Base-by-base conservation (phyloP, 495 filamentous ascomycete species). In the Chlorociboria aeruginascens region DNA sequence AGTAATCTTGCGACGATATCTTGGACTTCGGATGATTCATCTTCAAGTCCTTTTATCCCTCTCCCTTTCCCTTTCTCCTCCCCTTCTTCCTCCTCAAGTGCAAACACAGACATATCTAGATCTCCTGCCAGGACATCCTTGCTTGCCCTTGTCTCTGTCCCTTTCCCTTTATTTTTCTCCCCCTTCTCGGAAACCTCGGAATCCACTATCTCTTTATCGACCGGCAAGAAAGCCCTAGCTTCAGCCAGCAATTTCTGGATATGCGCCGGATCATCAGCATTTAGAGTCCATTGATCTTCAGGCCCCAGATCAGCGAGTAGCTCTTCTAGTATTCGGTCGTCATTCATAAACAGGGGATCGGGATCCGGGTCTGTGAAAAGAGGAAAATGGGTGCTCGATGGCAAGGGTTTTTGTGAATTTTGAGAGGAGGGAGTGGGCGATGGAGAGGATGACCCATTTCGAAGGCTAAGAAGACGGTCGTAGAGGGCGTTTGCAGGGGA, bases 251-350 rank as follows among this genome's bases (percentile, higher is more conserved):
- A 48, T 9, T 51, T 53, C n/a, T 56, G 3, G 13, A 61, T 56
- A 35, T 65, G 56, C 4, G 41, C 37, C 7, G 55, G 46, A 29
- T 67, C 65, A 32, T 58, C 52, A 10, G 51, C 48, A n/a, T 61
- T 53, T 9, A 63, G 20, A 1, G 20, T 48, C 52, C 52, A 65
- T 39, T 66, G 56, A 25, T 65, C 63, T 33, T 65, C 62, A 12
- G 57, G 52, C 2, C 56, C 62, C 17, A 68, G 44, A 12, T 65
- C 62, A 25, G 62, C 60, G 6, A 68, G 54, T 1, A 68, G 55
- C 39, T 68, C 65, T 39, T 68, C 65, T 3, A 68, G 43, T 7
- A 55, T 63, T 34, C 52, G 49, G 10, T 58, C 47, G 32, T 60
- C 50, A 8, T 38, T 28, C 9, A 46, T 46, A 16, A 43, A 8